These are phyloP conservation scores for Neodidymelliopsis sp. DNA, from an alignment of 2,329 filamentous ascomycete genomes.

Conservation along the genomic window DNA sequence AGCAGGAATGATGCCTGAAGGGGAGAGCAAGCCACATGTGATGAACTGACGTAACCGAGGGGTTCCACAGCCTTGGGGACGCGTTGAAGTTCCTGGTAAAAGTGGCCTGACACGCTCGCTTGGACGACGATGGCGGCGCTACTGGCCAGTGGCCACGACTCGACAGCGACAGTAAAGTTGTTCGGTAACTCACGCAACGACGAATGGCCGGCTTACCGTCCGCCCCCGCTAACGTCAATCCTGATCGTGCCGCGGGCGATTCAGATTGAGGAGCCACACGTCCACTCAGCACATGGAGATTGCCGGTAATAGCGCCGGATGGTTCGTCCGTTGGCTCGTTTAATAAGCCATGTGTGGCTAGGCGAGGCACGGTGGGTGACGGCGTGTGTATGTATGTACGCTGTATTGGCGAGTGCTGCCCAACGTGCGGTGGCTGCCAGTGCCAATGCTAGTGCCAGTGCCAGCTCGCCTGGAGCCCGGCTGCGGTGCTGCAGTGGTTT, in stretches of 20 bases:
- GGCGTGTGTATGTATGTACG: no score
- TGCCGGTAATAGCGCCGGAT: conserved; percentile 17
- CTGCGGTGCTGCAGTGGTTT: conserved; percentile 11
- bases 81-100: conserved; percentile 3
- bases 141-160: conserved; percentile 3
- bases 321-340: not conserved
- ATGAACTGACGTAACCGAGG: conserved; percentile 16
- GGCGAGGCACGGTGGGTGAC: conserved; percentile 11
- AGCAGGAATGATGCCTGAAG: conserved; percentile 6
- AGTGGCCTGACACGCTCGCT: conserved; percentile 17
- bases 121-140: conserved; percentile 13
- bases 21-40: conserved; percentile 14
- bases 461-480: not conserved
- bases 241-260: conserved; percentile 19
- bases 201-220: conserved; percentile 15
- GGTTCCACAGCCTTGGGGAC: conserved; percentile 16
- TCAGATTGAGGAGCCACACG: conserved; percentile 9
- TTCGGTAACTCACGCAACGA: conserved; percentile 11
- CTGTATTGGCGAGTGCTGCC: conserved; percentile 8
- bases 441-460: no score
- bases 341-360: no score
- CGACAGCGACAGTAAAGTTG: conserved; percentile 3
- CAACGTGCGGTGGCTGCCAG: conserved; percentile 12
- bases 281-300: conserved; percentile 10
- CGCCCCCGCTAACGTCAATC: conserved; percentile 19